phyloP scores from a whole-genome alignment of 768 basidiomycete genomes.

The Termitomyces sp. region DNA sequence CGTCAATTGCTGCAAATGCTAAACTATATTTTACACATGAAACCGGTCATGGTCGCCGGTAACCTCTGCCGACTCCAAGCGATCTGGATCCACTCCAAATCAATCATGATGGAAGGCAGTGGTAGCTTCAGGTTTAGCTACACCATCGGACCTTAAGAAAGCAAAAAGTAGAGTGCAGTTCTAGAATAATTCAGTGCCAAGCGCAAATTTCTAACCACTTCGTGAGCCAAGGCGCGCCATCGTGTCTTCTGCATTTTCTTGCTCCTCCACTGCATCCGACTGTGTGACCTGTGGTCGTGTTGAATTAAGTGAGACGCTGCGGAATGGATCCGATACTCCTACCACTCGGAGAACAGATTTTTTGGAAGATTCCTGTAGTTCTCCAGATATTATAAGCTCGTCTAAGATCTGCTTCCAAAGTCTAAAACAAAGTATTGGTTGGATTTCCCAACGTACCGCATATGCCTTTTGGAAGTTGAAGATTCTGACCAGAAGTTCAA shows the following conservation, averaged over 20 bases:
- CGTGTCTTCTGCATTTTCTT: conserved; percentile 79
- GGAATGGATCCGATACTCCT: conserved; percentile 12
- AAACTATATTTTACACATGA: not conserved
- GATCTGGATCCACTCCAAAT: not conserved
- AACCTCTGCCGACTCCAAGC: not conserved
- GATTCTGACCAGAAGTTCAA: conserved; percentile 49
- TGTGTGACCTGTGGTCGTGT: conserved; percentile 65
- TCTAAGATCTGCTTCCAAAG: conserved; percentile 64
- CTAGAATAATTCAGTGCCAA: conserved; percentile 14
- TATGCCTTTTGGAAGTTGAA: conserved; percentile 99
- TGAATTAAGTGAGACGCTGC: not conserved
- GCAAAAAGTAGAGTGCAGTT: conserved; percentile 16
- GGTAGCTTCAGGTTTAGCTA: conserved; percentile 12
- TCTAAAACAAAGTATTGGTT: not conserved
- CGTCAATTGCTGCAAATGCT: not conserved
- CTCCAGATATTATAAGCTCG: conserved; percentile 95
- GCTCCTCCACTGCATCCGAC: conserved; percentile 79
- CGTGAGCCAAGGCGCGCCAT: conserved; percentile 74
- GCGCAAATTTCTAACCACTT: conserved; percentile 47
- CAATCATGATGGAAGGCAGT: not conserved
- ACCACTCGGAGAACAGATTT: conserved; percentile 68
- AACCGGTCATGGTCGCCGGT: not conserved
- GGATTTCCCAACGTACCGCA: conserved; percentile 46
- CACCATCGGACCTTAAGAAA: conserved; percentile 42
- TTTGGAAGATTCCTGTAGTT: conserved; percentile 97